Evolutionary conservation across 2,329 filamentous ascomycete genomes (phyloP), one percentile per base, ranked within the genome.

Genomic region (Neospermospora avenae): DNA sequence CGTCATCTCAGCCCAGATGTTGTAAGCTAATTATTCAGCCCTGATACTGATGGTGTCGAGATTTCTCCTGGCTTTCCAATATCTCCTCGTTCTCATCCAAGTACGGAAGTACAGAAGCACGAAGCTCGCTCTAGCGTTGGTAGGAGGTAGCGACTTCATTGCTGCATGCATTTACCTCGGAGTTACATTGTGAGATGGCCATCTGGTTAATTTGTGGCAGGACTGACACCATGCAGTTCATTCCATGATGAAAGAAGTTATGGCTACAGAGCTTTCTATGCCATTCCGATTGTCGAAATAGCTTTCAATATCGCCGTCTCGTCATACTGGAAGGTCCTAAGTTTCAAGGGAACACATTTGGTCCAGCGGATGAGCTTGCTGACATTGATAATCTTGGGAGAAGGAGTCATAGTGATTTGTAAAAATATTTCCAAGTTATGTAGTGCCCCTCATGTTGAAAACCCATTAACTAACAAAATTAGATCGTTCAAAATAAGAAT

Each of bases 291-390:
- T n/a, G 24, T 64, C 3, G 68, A 70, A 31, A 67, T 59, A 1
- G 58, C 54, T 24, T 42, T 61, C 39, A 70, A 70, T 16, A 68
- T 70, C 42, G 48, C 39, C 0, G 53, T 70, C 10, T 65, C 66
- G 3, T 63, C 64, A 4, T 58, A 28, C 13, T 68, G 62, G 63
- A 64, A 68, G 31, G 66, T 67, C n/a, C 24, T 84, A 11, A 79
- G 78, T 49, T 83, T 85, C 68, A 79, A 83, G 69, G 76, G 81
- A 53, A 84, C 81, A 1, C 81, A 84, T 71, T 72, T 85, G 34
- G 81, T 83, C 63, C 79, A 84, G 66, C 76, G 83, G 24, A 82
- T 85, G 80, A 80, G 80, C 16, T 72, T 85, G 4, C 74, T 85
- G 18, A 85, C 82, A 0, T 74, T 85, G 37, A 84, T 85, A 55